Evolutionary conservation across 2,329 filamentous ascomycete genomes (phyloP).

Genomic region (Ophiocordyceps camponoti-rufipedis): DNA sequence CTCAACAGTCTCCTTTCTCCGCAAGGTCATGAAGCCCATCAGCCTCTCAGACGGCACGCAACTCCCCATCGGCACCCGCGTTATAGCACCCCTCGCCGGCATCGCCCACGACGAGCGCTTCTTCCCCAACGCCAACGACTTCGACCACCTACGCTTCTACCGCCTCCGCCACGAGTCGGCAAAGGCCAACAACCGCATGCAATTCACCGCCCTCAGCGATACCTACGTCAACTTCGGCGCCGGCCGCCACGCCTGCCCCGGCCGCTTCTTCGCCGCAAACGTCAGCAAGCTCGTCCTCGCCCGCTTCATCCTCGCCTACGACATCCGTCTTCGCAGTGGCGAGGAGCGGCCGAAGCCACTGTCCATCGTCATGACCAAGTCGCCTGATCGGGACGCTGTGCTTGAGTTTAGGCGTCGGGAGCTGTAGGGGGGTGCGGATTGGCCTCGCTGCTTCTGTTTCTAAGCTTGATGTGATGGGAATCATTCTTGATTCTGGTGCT

Average conservation of each 20-base stretch:
- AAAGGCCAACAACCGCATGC: slow-evolving; percentile 20
- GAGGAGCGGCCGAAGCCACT: slow-evolving; percentile 19
- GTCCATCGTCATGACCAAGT: slow-evolving; percentile 21
- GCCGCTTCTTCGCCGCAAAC: slow-evolving; percentile 27
- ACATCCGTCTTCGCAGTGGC: slow-evolving; percentile 20
- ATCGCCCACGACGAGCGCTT: slow-evolving; percentile 21
- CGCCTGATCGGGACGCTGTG: slow-evolving; percentile 19
- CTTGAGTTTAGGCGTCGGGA: slow-evolving; percentile 18
- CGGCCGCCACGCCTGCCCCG: slow-evolving; percentile 28
- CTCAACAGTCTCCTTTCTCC: slow-evolving; percentile 21
- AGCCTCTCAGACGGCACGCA: slow-evolving; percentile 24
- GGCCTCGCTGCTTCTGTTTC: no score
- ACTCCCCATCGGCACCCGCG: slow-evolving; percentile 22
- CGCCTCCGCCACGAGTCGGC: slow-evolving; percentile 19
- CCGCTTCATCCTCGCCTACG: slow-evolving; percentile 23
- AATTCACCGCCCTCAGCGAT: slow-evolving; percentile 23
- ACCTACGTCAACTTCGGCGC: slow-evolving; percentile 27
- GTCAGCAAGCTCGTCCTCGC: slow-evolving; percentile 26
- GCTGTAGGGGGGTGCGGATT: background rate
- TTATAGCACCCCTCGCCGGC: slow-evolving; percentile 21
- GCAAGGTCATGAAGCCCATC: slow-evolving; percentile 26
- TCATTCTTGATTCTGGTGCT: no score
- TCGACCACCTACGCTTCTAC: slow-evolving; percentile 32
- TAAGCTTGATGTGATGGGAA: no score
- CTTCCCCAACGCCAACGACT: slow-evolving; percentile 21